Conservation (phyloP, 768 basidiomycete genomes). For the Hydnomerulius pinastri region DNA sequence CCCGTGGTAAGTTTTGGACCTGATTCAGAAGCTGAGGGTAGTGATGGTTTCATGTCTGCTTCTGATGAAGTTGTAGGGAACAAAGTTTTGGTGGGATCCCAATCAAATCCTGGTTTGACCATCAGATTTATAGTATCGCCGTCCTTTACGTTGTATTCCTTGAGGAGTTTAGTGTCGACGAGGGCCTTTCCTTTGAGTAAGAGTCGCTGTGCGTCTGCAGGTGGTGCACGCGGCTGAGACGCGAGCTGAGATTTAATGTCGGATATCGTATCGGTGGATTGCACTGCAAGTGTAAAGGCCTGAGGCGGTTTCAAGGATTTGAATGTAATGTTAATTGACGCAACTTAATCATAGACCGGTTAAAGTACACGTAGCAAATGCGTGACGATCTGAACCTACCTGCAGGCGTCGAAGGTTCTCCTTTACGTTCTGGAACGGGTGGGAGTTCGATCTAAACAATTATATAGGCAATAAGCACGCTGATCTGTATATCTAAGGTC, state of each 20-base stretch:
- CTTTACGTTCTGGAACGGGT: slow-evolving; percentile 56
- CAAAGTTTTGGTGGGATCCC: slow-evolving; percentile 53
- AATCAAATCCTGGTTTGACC: slow-evolving; percentile 73
- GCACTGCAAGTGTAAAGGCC: slow-evolving; percentile 69
- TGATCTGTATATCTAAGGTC: neutral
- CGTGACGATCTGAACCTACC: slow-evolving; percentile 25
- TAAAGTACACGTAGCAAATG: slow-evolving; percentile 5
- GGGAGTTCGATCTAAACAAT: slow-evolving; percentile 56
- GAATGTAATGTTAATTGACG: slow-evolving; percentile 67
- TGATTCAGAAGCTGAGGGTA: slow-evolving; percentile 23
- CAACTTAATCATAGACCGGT: slow-evolving; percentile 16
- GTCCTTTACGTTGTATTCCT: slow-evolving; percentile 84
- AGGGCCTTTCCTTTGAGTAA: slow-evolving; percentile 94
- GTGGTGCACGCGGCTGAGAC: slow-evolving; percentile 66
- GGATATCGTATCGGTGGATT: slow-evolving; percentile 81
- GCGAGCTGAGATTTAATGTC: slow-evolving; percentile 79
- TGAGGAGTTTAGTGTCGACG: slow-evolving; percentile 83
- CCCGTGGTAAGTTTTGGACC: slow-evolving; percentile 30
- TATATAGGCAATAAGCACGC: slow-evolving; percentile 5
- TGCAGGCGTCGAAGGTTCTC: slow-evolving; percentile 29
- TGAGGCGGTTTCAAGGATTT: slow-evolving; percentile 90
- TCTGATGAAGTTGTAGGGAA: slow-evolving; percentile 24
- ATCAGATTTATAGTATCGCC: slow-evolving; percentile 85
- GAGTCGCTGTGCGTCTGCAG: slow-evolving; percentile 79
- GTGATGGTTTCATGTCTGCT: slow-evolving; percentile 18